Base-by-base conservation (phyloP, 305 asterid species). In the Solanum hybrid region DNA sequence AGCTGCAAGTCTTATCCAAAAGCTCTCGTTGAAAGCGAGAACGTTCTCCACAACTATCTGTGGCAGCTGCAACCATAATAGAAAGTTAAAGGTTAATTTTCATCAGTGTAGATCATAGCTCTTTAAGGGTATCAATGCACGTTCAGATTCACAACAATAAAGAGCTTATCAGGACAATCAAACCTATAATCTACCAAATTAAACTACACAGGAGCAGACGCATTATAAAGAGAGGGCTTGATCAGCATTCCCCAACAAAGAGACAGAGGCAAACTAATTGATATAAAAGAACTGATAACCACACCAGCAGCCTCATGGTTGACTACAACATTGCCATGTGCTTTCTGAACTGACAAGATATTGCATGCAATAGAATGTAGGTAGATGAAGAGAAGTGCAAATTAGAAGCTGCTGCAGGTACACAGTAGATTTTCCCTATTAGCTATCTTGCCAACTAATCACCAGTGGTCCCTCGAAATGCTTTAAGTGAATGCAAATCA, bases 1-100 rank as follows among this genome's bases (percentile, higher is more conserved):
- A 90, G 98, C 95, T 51, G 99, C 99, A 91, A 97, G 96, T 51
- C 98, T 92, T 91, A 97, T 95, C 99, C 99, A 95, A 90, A 97
- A 97, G 89, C 93, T 91, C 93, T 97, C 99, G 51, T 97, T 96
- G 93, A 97, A 97, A 90, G 97, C 97, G 91, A 97, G 96, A 87
- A 97, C 94, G 89, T 97, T 97, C 93, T 96, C 99, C 71, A 94
- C 98, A 89, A 97, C 98, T 88, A 96, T 96, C 89, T 94, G 90
- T 86, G 91, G 94, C 89, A 97, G 97, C 98, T 96, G 96, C 90
- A 88, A 85, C 78, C 76, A 89, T 89, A 91, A 80, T 87, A 38
- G 85, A 81, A 38, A 27, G 81, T 81, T 17, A 38, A 31, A 8
- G 56, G 14, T 45, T 37, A 31, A 22, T 45, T 19, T 84, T 31